Conservation (phyloP, 805 yeast species). For the Lachancea lanzarotensis region DNA sequence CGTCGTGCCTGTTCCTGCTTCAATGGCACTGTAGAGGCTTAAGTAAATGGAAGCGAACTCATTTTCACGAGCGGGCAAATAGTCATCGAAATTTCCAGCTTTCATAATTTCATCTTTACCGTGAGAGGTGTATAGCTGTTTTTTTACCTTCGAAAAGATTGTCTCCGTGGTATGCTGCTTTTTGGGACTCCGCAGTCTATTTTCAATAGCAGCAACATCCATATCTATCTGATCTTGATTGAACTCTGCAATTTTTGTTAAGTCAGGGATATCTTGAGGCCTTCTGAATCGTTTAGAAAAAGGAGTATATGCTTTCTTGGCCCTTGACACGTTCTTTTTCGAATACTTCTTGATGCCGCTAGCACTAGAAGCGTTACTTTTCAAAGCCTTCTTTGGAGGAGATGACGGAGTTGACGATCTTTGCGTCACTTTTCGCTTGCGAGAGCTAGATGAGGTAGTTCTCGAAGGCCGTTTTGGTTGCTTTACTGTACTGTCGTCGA, state of each 20-base stretch:
- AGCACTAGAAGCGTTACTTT: conserved; percentile 7
- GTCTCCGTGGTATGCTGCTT: conserved; percentile 33
- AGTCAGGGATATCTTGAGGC: conserved; percentile 27
- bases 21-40: conserved; percentile 64
- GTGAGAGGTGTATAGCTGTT: conserved; percentile 37
- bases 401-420: background rate
- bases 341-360: conserved; percentile 26
- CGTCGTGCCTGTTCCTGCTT: conserved; percentile 69
- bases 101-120: conserved; percentile 37
- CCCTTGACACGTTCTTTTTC: conserved; percentile 28
- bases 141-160: conserved; percentile 30
- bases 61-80: conserved; percentile 79
- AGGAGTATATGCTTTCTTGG: conserved; percentile 28
- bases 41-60: conserved; percentile 68
- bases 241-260: conserved; percentile 25
- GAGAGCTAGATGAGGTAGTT: background rate
- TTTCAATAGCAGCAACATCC: conserved; percentile 22
- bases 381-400: background rate
- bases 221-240: conserved; percentile 18
- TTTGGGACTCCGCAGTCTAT: conserved; percentile 35
- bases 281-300: conserved; percentile 23
- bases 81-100: conserved; percentile 34
- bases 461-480: background rate
- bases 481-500: background rate
- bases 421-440: background rate